Conservation (phyloP, 2,329 filamentous ascomycete species). For the Ceratocystiopsis minuta region DNA sequence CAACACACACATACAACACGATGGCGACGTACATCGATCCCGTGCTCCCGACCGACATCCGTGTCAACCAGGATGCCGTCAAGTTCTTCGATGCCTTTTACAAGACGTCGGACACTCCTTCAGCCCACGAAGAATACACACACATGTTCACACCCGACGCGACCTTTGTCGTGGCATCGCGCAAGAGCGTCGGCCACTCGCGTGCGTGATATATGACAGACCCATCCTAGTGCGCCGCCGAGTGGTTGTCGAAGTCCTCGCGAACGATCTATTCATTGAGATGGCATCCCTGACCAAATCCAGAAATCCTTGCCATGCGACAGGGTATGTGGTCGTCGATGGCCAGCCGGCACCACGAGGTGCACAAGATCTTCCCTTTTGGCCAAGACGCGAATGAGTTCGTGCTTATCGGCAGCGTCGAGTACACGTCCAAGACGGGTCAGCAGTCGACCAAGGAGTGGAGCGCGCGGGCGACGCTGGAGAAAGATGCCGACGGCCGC, state of each 20-base stretch:
- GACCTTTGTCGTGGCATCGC: slow-evolving; percentile 15
- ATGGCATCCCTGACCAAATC: background rate
- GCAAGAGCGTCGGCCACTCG: slow-evolving; percentile 10
- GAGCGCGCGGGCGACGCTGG: slow-evolving; percentile 34
- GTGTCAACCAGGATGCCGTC: slow-evolving; percentile 10
- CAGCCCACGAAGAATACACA: slow-evolving; percentile 14
- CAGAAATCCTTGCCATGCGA: slow-evolving; percentile 15
- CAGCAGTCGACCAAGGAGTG: slow-evolving; percentile 26
- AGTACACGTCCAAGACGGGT: slow-evolving; percentile 13
- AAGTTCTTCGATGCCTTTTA: slow-evolving; percentile 16
- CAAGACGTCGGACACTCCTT: slow-evolving; percentile 14
- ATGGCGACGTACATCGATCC: slow-evolving; percentile 4
- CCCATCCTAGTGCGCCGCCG: too few relatives aligned
- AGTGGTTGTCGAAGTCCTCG: background rate
- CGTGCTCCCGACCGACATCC: slow-evolving; percentile 5
- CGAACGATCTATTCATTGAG: too few relatives aligned
- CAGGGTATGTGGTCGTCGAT: slow-evolving; percentile 16
- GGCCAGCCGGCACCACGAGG: slow-evolving; percentile 13
- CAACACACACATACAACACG: background rate
- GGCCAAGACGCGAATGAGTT: slow-evolving; percentile 12
- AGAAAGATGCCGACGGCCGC: slow-evolving; percentile 26
- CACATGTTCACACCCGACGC: slow-evolving; percentile 14
- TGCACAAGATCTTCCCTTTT: slow-evolving; percentile 16
- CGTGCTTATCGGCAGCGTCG: slow-evolving; percentile 17
- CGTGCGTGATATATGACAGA: slow-evolving; percentile 6